Base-by-base conservation (phyloP, 495 filamentous ascomycete species). In the Tuber calosporum region DNA sequence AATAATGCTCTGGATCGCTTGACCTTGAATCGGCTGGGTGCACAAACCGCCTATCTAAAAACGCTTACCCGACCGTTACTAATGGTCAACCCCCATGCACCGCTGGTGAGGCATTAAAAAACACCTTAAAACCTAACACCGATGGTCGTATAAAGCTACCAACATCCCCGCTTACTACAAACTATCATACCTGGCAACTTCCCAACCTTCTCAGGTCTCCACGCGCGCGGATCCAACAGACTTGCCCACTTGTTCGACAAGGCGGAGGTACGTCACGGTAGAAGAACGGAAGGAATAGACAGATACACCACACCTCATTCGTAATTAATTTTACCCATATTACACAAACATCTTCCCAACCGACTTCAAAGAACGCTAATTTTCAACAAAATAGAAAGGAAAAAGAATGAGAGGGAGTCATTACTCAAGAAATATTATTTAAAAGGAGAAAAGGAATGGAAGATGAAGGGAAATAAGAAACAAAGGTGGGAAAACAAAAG, bases 371-470 rank as follows among this genome's bases (percentile, higher is more conserved):
- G 26, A 62, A 13, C 53, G n/a, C 53, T 34, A 62, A 62, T 62
- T 62, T 62, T 62, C 26, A 34, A 62, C 53, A 26, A 34, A 62
- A 30, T 13, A 34, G 26, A 62, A 62, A 62, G 53, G 13, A 30
- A 73, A 72, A 66, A 39, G 66, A 69, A 53, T 38, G 30, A 73
- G 74, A 66, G 37, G 58, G 53, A 22, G 8, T 40, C 72, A 40
- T 42, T 68, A 45, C 70, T 45, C 70, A 77, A 70, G 36, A 70
- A 38, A 62, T 41, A 66, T 43, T 41, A 66, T 43, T 43, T 67
- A 58, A 73, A 11, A 69, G 37, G 19, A 37, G 13, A 68, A 76
- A 72, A 77, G 26, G 58, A 76, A 77, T 40, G 26, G 42, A 38
- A 20, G 66, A 42, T 34, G 40, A 26, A 53, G 26, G 26, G 41